These are phyloP conservation scores for Tolypocladium nubicola DNA, from an alignment of 2,329 filamentous ascomycete genomes.

Conservation along the genomic window DNA sequence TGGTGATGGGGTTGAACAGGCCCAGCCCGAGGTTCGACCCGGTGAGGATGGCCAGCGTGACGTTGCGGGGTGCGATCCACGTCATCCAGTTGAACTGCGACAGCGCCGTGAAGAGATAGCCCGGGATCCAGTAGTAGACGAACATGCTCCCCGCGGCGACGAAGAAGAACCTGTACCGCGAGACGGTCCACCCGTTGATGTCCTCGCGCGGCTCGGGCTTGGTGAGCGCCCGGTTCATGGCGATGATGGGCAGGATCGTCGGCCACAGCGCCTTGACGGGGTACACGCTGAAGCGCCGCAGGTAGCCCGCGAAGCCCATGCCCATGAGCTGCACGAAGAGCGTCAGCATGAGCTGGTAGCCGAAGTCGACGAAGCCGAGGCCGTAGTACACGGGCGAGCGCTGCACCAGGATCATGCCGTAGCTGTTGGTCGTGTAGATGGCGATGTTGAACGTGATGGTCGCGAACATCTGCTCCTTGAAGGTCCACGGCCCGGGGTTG, in stretches of 20 bases:
- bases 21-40: constrained; percentile 31
- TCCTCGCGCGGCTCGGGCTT: constrained; percentile 15
- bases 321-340: constrained; percentile 42
- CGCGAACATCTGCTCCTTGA: constrained; percentile 51
- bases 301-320: constrained; percentile 41
- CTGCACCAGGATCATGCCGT: constrained; percentile 36
- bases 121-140: constrained; percentile 42
- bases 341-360: constrained; percentile 34
- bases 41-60: constrained; percentile 26
- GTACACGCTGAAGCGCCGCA: constrained; percentile 39
- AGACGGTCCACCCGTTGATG: constrained; percentile 26
- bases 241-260: constrained; percentile 34
- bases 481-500: constrained; percentile 44
- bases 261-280: constrained; percentile 43
- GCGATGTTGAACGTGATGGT: constrained; percentile 47
- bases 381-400: constrained; percentile 32
- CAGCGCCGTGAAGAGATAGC: constrained; percentile 36
- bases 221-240: constrained; percentile 32
- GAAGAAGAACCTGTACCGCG: constrained; percentile 35
- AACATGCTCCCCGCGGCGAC: constrained; percentile 33
- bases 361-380: constrained; percentile 26
- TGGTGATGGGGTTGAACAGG: constrained; percentile 23
- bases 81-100: constrained; percentile 42
- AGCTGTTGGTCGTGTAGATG: constrained; percentile 33
- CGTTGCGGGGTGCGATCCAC: constrained; percentile 39